phyloP scores from a whole-genome alignment of 176 grass and related monocot species.

The Lolium multiflorum region DNA sequence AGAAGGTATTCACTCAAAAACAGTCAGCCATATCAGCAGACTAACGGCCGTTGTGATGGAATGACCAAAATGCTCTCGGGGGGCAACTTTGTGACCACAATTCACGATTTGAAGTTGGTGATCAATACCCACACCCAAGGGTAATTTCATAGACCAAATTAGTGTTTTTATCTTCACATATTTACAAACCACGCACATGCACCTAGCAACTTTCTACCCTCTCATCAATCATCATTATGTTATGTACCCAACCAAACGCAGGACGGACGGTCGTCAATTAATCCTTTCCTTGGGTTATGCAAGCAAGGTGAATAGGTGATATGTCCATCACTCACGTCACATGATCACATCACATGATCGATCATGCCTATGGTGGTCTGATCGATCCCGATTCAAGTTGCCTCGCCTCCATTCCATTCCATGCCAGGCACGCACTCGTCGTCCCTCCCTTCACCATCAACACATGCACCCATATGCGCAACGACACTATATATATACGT shows the following conservation, averaged over 20 bases:
- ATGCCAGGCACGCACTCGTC: not conserved
- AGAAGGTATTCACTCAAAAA: too few relatives aligned
- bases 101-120: too few relatives aligned
- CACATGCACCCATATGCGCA: not conserved
- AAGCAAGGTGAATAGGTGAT: not conserved
- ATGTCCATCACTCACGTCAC: conserved; percentile 18
- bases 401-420: too few relatives aligned
- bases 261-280: not conserved
- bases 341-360: conserved; percentile 10
- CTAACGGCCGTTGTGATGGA: too few relatives aligned
- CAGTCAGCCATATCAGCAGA: too few relatives aligned
- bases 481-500: not conserved
- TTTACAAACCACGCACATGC: too few relatives aligned
- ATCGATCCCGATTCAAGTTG: not conserved
- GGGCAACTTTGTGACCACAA: too few relatives aligned
- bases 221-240: not conserved
- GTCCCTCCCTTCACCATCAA: not conserved
- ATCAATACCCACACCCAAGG: too few relatives aligned
- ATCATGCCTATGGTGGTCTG: not conserved
- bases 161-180: too few relatives aligned
- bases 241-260: not conserved
- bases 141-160: too few relatives aligned
- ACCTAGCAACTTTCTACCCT: not conserved
- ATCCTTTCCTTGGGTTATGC: not conserved
- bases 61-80: too few relatives aligned